Conservation (phyloP, 202 grass and related monocot species). For the Elaeis oleifera region DNA sequence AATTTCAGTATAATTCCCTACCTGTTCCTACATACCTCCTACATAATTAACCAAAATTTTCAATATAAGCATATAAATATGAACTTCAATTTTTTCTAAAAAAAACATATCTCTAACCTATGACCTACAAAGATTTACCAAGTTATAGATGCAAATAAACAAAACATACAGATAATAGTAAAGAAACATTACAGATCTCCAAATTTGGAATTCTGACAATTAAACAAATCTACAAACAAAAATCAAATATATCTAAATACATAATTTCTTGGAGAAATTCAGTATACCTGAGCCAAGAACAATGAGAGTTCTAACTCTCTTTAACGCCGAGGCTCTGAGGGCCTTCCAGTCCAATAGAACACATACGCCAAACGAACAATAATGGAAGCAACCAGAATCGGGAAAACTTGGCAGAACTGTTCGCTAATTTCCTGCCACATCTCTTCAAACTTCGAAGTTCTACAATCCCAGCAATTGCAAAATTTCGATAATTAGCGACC, state of each 20-base stretch:
- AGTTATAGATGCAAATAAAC: not conserved
- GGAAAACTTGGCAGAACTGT: conserved; percentile 26
- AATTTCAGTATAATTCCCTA: not conserved
- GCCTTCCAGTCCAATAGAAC: conserved; percentile 39
- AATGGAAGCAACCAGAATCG: conserved; percentile 43
- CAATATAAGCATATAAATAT: too few species aligned
- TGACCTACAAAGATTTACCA: not conserved
- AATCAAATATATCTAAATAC: not conserved
- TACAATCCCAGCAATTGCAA: too few species aligned
- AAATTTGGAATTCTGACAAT: not conserved
- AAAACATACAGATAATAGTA: not conserved
- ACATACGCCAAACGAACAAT: conserved; percentile 44
- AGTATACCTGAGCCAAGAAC: conserved; percentile 62
- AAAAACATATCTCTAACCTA: not conserved
- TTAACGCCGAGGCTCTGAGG: conserved; percentile 2
- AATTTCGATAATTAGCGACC: too few species aligned
- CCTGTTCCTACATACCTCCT: not conserved
- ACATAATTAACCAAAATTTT: not conserved
- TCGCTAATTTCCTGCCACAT: conserved; percentile 34
- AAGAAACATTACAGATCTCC: not conserved
- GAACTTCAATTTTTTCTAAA: too few species aligned
- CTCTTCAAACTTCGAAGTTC: not conserved
- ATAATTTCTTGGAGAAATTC: not conserved
- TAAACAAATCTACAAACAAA: not conserved
- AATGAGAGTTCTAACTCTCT: conserved; percentile 45